Conservation (phyloP, 306 rosid genomes). For the Casuarina cunninghamiana region DNA sequence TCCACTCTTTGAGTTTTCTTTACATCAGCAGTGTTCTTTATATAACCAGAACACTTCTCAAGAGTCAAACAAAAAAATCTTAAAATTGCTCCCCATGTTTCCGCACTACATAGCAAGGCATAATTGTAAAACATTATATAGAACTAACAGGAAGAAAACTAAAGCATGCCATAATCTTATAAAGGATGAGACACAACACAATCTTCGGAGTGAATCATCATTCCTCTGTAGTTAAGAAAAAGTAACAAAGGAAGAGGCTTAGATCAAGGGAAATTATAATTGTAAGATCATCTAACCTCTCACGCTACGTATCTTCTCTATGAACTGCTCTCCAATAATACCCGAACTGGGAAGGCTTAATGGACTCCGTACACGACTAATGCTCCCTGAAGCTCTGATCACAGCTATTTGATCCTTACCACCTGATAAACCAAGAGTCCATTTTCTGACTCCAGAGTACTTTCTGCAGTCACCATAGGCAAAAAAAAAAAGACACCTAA, state of each 20-base stretch:
- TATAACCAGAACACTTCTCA: background rate
- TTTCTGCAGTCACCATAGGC: constrained; percentile 50
- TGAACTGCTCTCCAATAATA: constrained; percentile 77
- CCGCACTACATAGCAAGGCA: background rate
- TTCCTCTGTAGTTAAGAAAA: background rate
- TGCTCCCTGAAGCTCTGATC: constrained; percentile 91
- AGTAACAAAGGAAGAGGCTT: background rate
- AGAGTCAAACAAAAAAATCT: background rate
- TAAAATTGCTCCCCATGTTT: background rate
- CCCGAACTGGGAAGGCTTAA: constrained; percentile 61
- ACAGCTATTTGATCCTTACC: constrained; percentile 85
- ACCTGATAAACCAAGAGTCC: constrained; percentile 80
- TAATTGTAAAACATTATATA: background rate
- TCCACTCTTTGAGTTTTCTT: background rate
- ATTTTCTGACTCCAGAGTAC: constrained; percentile 71
- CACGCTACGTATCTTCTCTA: constrained; percentile 82
- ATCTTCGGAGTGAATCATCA: background rate
- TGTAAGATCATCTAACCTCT: constrained; percentile 57
- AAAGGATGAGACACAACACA: background rate
- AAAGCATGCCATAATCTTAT: background rate
- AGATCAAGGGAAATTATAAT: constrained; percentile 23
- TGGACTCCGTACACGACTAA: constrained; percentile 63
- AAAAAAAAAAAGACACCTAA: constrained; percentile 3
- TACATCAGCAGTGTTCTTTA: background rate
- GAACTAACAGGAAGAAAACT: background rate